Base-by-base conservation (phyloP, 148 eudicot species). In the Cornus suecica region DNA sequence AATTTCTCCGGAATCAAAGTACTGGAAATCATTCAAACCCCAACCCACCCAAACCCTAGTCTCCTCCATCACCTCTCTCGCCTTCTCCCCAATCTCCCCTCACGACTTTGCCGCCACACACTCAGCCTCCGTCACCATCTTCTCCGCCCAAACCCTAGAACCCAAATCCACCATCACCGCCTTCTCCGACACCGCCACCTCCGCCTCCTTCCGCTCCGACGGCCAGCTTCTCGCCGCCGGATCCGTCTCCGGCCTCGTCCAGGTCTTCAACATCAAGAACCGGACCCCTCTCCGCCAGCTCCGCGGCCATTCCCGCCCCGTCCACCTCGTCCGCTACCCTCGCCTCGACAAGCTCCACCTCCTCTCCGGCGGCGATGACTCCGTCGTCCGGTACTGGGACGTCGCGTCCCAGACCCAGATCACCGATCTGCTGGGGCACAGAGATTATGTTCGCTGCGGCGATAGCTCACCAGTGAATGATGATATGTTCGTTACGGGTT, bases 341-440 rank as follows among this genome's bases (percentile, higher is more conserved):
- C 70, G 79, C 7, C 20, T 41, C 27, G 98, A 94, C 75, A 82
- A 83, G 66, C 28, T 90, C 61, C 98, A 94, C 79, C 74, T 90
- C 65, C 79, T 82, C 45, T 86, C 95, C 0, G 98, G 93, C 34
- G 92, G 87, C 0, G 97, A 94, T 72, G 98, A 94, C 62, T 66
- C 90, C 0, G 24, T 91, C 16, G 94, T 90, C 51, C 93, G 87
- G 85, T 90, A 86, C 23, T 96, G 98, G 99, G 99, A 96, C 72
- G 93, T 93, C 5, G 83, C 89, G 0, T 73, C 86, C 0, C 91
- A 91, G 66, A 83, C 82, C 5, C 32, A 10, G 0, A 63, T 91
- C 28, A 22, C 3, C 66, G 69, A 85, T 42, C 84, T 93, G 16
- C 4, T 82, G 2, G 98, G 93, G 11, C 98, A 96, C 74, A 93